Evolutionary conservation across 2,329 filamentous ascomycete species (phyloP).

Genomic region (Delphinella strobiligena): DNA sequence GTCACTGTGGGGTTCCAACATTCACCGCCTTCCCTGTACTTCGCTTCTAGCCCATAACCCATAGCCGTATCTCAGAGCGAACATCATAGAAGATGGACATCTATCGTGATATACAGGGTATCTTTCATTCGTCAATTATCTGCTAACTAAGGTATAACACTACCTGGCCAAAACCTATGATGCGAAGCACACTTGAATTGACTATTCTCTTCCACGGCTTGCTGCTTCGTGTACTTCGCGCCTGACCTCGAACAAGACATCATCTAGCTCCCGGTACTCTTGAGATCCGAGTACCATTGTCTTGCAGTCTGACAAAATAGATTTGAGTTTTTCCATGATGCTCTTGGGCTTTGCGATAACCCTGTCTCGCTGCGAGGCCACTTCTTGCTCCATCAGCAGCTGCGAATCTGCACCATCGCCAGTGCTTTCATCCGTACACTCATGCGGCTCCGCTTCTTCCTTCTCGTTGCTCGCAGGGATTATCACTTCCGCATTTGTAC

Average conservation of each 20-base stretch:
- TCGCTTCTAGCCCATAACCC: no score
- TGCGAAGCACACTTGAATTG: no score
- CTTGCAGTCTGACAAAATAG: slow-evolving; percentile 48
- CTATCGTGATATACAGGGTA: no score
- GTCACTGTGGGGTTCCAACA: no score
- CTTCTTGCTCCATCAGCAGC: slow-evolving; percentile 14
- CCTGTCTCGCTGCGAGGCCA: slow-evolving; percentile 12
- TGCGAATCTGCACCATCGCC: slow-evolving; percentile 5
- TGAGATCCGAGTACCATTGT: slow-evolving; percentile 43
- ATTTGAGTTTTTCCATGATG: slow-evolving; percentile 44
- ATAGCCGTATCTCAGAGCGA: no score
- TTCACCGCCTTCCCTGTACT: no score
- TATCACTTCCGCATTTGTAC: background rate
- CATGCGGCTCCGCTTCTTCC: no score
- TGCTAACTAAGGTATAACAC: no score
- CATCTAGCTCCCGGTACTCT: slow-evolving; percentile 61
- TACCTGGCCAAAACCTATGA: no score
- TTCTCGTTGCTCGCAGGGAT: background rate
- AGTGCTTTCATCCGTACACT: slow-evolving; percentile 1
- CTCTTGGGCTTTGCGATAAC: slow-evolving; percentile 29
- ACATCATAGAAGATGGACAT: no score
- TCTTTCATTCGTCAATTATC: no score
- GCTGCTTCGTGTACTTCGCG: slow-evolving; percentile 61
- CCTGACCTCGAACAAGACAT: slow-evolving; percentile 68
- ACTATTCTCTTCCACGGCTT: background rate